Conservation (phyloP, 805 yeast species). For the Wickerhamiella lipophila region DNA sequence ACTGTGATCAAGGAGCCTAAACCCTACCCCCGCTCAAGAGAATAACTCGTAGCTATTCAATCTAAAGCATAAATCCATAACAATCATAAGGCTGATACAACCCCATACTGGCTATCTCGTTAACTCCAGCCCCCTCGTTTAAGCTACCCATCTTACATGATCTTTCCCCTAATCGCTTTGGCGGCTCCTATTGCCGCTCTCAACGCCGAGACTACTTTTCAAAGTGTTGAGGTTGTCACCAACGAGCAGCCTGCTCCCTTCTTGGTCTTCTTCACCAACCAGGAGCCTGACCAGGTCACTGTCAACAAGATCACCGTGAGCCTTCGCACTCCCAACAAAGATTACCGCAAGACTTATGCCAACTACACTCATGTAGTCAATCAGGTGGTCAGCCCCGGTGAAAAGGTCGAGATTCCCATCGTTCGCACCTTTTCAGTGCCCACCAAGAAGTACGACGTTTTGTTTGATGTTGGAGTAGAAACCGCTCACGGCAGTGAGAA, state of each 20-base stretch:
- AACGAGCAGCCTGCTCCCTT: slow-evolving; percentile 24
- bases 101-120: too few relatives aligned
- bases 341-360: slow-evolving; percentile 36
- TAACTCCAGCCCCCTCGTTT: too few relatives aligned
- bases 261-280: slow-evolving; percentile 21
- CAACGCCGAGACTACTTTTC: not conserved
- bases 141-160: not conserved
- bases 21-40: too few relatives aligned
- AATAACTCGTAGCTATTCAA: too few relatives aligned
- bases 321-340: slow-evolving; percentile 13
- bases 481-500: slow-evolving; percentile 19
- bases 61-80: too few relatives aligned
- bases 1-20: too few relatives aligned
- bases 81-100: too few relatives aligned
- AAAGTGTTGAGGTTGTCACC: slow-evolving; percentile 14
- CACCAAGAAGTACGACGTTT: slow-evolving; percentile 40
- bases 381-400: slow-evolving; percentile 38
- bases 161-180: slow-evolving; percentile 1
- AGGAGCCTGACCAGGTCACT: slow-evolving; percentile 19
- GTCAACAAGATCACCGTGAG: slow-evolving; percentile 21
- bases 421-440: slow-evolving; percentile 17
- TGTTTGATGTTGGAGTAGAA: slow-evolving; percentile 17
- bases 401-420: slow-evolving; percentile 32
- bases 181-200: slow-evolving; percentile 4
- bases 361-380: slow-evolving; percentile 57